Evolutionary conservation across 108 stramenopile genomes (phyloP).

Genomic region (Conticribra weissflogii): DNA sequence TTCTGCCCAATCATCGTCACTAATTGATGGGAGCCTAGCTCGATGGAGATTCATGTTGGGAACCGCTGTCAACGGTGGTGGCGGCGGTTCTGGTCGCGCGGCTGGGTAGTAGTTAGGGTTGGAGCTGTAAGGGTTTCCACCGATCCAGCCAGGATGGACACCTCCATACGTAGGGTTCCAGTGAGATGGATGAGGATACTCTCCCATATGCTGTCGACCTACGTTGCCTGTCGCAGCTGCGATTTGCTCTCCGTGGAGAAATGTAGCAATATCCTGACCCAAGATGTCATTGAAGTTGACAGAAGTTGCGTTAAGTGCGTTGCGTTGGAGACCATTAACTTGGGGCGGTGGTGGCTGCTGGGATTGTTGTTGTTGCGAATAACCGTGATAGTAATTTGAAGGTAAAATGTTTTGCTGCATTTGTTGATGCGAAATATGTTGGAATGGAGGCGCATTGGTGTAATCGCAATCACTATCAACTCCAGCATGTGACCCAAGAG

Average conservation of each 20-base stretch:
- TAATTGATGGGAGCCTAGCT: constrained; percentile 24
- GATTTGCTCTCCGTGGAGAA: constrained; percentile 36
- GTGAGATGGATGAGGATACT: neutral
- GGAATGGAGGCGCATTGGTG: neutral
- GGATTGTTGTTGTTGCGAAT: constrained; percentile 12
- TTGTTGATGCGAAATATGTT: constrained; percentile 1
- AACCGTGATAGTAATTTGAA: constrained; percentile 1
- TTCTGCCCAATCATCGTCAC: constrained; percentile 40
- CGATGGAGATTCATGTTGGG: constrained; percentile 29
- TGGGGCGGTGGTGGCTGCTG: constrained; percentile 10
- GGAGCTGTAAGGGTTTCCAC: neutral
- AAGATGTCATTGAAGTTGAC: constrained; percentile 28
- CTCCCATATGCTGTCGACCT: constrained; percentile 10
- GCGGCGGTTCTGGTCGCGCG: constrained; percentile 6
- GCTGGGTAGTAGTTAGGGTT: neutral
- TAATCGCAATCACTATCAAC: constrained; percentile 33
- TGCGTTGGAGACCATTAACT: neutral
- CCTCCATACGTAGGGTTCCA: neutral
- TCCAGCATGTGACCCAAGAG: constrained; percentile 26
- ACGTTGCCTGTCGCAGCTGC: constrained; percentile 15
- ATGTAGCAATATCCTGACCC: constrained; percentile 36
- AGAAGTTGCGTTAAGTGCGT: neutral
- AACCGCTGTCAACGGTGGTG: constrained; percentile 18
- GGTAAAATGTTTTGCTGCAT: neutral
- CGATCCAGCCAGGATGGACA: neutral